Base-by-base conservation (phyloP, 176 grass and related monocot genomes). In the Otatea glauca region DNA sequence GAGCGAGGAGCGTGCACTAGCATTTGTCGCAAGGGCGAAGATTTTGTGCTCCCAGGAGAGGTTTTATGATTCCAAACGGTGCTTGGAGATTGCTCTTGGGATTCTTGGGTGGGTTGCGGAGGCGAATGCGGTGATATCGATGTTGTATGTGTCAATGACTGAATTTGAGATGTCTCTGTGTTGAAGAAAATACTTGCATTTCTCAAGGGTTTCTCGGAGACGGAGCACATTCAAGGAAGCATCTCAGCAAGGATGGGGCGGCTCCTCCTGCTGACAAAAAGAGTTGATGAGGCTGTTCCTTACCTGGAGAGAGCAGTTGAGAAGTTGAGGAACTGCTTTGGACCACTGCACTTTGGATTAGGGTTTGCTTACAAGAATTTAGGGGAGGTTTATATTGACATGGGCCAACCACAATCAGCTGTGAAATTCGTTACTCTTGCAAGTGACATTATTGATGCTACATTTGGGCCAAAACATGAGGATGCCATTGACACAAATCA, bases 361-460 rank as follows among this genome's bases (percentile, higher is more conserved):
- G 96, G 96, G 39, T 95, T 95, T 86, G 80, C 86, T 48, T 94
- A 89, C 79, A 98, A 88, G 93, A 37, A 94, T 90, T 78, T 94
- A 81, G 88, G 91, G 0, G 55, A 80, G 54, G 91, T 88, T 27
- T 91, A 96, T 84, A 61, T 91, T 77, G 91, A 84, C 25, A 81
- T 76, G 29, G 54, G 54, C 47, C 83, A 87, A 58, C 77, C 63
- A 5, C 56, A 91, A 29, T 85, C 83, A 39, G 91, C 86, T 80
- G 78, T 92, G 13, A 85, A 90, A 79, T 85, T 89, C 76, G 59
- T 86, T 42, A 24, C 1, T 56, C 79, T 77, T 70, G 86, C 96
- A 78, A 91, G 32, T 75, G 91, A 88, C 69, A 92, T 96, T 38
- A 89, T 91, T 59, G 63, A 88, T 64, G 69, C 80, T 80, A 38